These are phyloP conservation scores for Curvularia spicifera DNA, from an alignment of 2,329 filamentous ascomycete genomes.

Conservation along the genomic window DNA sequence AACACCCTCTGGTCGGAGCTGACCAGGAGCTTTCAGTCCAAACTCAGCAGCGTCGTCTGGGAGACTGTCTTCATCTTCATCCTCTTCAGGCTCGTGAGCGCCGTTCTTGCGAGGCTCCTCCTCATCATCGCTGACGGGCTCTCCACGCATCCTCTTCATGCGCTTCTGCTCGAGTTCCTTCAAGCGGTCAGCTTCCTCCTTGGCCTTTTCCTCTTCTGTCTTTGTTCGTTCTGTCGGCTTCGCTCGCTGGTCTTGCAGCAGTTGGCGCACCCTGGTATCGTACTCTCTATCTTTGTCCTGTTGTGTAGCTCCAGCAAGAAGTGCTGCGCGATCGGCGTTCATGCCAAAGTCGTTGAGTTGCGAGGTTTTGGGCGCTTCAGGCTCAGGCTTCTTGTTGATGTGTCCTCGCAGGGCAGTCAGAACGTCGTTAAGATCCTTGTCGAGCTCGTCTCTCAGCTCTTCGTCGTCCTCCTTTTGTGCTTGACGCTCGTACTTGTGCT, in stretches of 20 bases:
- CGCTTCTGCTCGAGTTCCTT: slow-evolving; percentile 84
- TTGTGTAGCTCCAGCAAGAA: slow-evolving; percentile 67
- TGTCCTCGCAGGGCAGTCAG: slow-evolving; percentile 71
- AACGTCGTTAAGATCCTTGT: slow-evolving; percentile 80
- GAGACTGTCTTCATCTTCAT: slow-evolving; percentile 31
- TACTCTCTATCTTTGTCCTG: slow-evolving; percentile 82
- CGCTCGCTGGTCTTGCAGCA: slow-evolving; percentile 84
- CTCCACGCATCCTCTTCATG: slow-evolving; percentile 84
- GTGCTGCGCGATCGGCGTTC: slow-evolving; percentile 67
- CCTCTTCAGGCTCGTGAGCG: slow-evolving; percentile 27
- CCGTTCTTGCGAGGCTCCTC: slow-evolving; percentile 60
- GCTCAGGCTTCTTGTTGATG: slow-evolving; percentile 56
- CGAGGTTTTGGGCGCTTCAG: slow-evolving; percentile 50
- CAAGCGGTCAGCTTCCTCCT: slow-evolving; percentile 77
- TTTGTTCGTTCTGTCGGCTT: slow-evolving; percentile 87
- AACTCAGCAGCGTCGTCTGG: slow-evolving; percentile 66
- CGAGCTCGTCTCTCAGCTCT: slow-evolving; percentile 80
- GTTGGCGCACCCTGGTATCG: slow-evolving; percentile 79
- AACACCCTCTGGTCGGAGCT: slow-evolving; percentile 53
- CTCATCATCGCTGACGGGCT: slow-evolving; percentile 73
- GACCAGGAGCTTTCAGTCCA: slow-evolving; percentile 65
- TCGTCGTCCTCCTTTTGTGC: slow-evolving; percentile 92
- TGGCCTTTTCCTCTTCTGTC: slow-evolving; percentile 59
- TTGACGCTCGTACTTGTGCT: slow-evolving; percentile 93
- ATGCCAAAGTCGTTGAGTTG: slow-evolving; percentile 52